Conservation (phyloP, 768 basidiomycete species). For the Chalciporus chontae region DNA sequence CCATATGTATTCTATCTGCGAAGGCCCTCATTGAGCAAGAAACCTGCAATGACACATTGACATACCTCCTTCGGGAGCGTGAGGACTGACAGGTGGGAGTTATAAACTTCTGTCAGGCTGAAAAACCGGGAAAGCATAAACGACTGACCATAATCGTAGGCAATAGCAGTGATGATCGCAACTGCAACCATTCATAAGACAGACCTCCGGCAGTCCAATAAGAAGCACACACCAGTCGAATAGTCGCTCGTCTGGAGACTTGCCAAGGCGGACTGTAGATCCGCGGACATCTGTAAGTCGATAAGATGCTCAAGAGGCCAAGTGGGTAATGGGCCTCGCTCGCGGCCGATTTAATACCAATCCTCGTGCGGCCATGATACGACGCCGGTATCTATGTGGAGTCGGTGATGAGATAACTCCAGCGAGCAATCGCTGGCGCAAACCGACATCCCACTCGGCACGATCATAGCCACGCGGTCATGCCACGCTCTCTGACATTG, state of each 20-base stretch:
- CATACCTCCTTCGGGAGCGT: conserved; percentile 7
- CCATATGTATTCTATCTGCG: conserved; percentile 10
- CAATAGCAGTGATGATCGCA: background rate
- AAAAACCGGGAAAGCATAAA: background rate
- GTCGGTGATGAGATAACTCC: too few relatives aligned
- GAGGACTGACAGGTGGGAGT: conserved; percentile 1
- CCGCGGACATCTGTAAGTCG: too few relatives aligned
- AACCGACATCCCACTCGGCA: too few relatives aligned
- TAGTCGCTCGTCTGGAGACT: conserved; percentile 8
- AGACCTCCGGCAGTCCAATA: background rate
- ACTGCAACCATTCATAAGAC: conserved; percentile 2
- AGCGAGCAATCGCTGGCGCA: too few relatives aligned
- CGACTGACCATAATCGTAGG: conserved; percentile 7
- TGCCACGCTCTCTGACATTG: too few relatives aligned
- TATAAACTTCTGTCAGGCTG: background rate
- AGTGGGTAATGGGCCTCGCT: too few relatives aligned
- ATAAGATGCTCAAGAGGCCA: too few relatives aligned
- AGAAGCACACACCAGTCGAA: background rate
- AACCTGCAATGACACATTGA: background rate
- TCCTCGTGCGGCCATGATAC: too few relatives aligned
- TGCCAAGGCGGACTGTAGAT: background rate
- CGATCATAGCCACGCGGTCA: too few relatives aligned
- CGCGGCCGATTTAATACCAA: too few relatives aligned
- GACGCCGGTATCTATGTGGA: too few relatives aligned
- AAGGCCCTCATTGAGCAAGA: background rate